A percentile compares a stretch with the other conserved stretches of the same genome.
Evolutionary conservation across 306 rosid genomes (phyloP).

Genomic region (Fagus sylvatica): DNA sequence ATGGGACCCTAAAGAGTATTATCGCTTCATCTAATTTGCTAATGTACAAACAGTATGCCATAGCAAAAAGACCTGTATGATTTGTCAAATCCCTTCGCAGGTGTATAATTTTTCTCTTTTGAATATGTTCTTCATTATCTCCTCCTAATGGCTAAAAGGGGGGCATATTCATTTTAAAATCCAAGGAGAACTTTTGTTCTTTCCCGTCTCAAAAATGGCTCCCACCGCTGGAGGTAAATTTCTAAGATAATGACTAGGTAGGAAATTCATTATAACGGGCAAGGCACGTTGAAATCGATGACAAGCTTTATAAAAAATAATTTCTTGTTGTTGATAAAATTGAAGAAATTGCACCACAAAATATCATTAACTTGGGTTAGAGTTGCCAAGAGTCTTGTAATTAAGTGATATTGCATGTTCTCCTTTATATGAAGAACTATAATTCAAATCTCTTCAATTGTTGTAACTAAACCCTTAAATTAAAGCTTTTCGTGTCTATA

Average conservation of each 20-base stretch:
- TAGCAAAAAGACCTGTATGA: background rate
- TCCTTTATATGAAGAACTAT: too few relatives aligned
- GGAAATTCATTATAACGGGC: background rate
- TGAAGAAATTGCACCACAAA: background rate
- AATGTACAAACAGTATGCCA: background rate
- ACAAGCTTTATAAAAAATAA: background rate
- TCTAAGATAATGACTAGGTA: background rate
- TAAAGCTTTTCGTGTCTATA: too few relatives aligned
- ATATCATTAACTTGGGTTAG: too few relatives aligned
- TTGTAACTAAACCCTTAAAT: too few relatives aligned
- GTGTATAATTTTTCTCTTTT: background rate
- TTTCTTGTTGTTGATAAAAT: background rate
- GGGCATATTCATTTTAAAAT: too few relatives aligned
- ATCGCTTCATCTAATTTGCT: background rate
- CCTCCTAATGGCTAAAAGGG: too few relatives aligned
- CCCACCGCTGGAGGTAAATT: background rate
- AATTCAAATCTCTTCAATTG: too few relatives aligned
- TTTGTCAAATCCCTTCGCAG: background rate
- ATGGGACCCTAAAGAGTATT: background rate
- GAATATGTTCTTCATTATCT: conserved; percentile 3
- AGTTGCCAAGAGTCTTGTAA: too few relatives aligned
- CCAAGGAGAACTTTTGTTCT: too few relatives aligned
- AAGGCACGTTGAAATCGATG: conserved; percentile 16
- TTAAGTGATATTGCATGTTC: too few relatives aligned
- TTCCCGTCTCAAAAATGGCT: background rate